Evolutionary conservation across 352 stramenopile genomes (phyloP).

Genomic region (Phytophthora capsici): DNA sequence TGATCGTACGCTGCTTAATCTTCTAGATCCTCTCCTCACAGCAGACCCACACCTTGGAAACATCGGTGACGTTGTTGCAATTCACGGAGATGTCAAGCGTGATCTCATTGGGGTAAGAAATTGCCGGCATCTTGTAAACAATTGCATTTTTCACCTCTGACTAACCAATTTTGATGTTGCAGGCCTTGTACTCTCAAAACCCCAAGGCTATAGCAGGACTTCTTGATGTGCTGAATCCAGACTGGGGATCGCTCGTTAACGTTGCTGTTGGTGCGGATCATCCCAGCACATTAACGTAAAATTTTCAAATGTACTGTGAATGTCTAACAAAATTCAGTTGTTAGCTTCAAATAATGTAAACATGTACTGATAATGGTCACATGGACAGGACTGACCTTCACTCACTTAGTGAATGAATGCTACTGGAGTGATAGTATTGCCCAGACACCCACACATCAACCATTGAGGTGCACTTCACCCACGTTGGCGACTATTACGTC

Average conservation of each 20-base stretch:
- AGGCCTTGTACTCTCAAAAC: slow-evolving; percentile 74
- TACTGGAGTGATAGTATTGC: slow-evolving; percentile 9
- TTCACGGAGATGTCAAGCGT: slow-evolving; percentile 42
- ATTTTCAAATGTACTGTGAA: too few species aligned
- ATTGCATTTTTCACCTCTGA: too few species aligned
- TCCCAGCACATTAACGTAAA: background rate
- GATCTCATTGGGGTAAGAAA: slow-evolving; percentile 60
- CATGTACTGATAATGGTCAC: background rate
- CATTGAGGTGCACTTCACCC: slow-evolving; percentile 8
- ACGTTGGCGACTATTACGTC: slow-evolving; percentile 16
- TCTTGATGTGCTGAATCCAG: slow-evolving; percentile 57
- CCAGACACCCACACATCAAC: slow-evolving; percentile 24
- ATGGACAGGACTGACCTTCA: slow-evolving; percentile 2
- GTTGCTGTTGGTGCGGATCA: slow-evolving; percentile 25
- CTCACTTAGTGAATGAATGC: slow-evolving; percentile 9
- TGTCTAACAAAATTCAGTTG: too few species aligned
- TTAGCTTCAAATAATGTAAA: too few species aligned
- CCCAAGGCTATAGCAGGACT: slow-evolving; percentile 51
- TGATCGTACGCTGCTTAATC: slow-evolving; percentile 41
- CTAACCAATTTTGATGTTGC: slow-evolving; percentile 9
- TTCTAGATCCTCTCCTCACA: slow-evolving; percentile 55
- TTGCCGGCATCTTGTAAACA: too few species aligned
- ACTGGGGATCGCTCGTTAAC: slow-evolving; percentile 61
- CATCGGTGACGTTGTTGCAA: slow-evolving; percentile 28
- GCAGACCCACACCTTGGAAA: slow-evolving; percentile 43